These are phyloP conservation scores for Juglanconis oblonga DNA, from an alignment of 2,329 filamentous ascomycete species.

Conservation along the genomic window DNA sequence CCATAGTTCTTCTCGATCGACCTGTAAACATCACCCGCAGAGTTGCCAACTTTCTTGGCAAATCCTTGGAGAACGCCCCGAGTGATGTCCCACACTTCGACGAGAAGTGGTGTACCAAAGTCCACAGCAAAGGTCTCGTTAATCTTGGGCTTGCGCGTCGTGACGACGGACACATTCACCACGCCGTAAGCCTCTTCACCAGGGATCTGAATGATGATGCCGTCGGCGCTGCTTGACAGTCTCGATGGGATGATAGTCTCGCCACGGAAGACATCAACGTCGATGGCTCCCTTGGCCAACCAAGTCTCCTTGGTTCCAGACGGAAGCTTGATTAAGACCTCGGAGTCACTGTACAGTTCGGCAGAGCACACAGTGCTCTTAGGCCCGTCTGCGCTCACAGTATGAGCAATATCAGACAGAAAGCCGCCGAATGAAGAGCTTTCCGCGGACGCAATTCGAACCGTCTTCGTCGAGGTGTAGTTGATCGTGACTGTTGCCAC, in stretches of 20 bases:
- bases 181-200: slow-evolving; percentile 55
- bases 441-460: slow-evolving; percentile 27
- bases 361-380: slow-evolving; percentile 42
- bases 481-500: slow-evolving; percentile 35
- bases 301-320: slow-evolving; percentile 49
- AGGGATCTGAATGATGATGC: slow-evolving; percentile 51
- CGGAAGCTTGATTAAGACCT: slow-evolving; percentile 54
- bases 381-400: slow-evolving; percentile 23
- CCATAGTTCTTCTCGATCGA: slow-evolving; percentile 27
- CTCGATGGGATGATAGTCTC: slow-evolving; percentile 46
- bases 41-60: not conserved
- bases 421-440: slow-evolving; percentile 36
- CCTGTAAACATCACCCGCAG: slow-evolving; percentile 29
- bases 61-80: not conserved
- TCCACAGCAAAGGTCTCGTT: slow-evolving; percentile 60
- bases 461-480: slow-evolving; percentile 34
- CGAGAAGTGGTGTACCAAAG: slow-evolving; percentile 50
- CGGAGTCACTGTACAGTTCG: slow-evolving; percentile 42
- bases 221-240: slow-evolving; percentile 45
- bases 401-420: slow-evolving; percentile 34
- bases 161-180: slow-evolving; percentile 56
- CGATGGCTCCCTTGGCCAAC: slow-evolving; percentile 55
- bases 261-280: slow-evolving; percentile 52
- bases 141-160: slow-evolving; percentile 57
- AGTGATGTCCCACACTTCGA: slow-evolving; percentile 27